Evolutionary conservation across 176 grass and related monocot species (phyloP).

Genomic region (Juncus effusus): DNA sequence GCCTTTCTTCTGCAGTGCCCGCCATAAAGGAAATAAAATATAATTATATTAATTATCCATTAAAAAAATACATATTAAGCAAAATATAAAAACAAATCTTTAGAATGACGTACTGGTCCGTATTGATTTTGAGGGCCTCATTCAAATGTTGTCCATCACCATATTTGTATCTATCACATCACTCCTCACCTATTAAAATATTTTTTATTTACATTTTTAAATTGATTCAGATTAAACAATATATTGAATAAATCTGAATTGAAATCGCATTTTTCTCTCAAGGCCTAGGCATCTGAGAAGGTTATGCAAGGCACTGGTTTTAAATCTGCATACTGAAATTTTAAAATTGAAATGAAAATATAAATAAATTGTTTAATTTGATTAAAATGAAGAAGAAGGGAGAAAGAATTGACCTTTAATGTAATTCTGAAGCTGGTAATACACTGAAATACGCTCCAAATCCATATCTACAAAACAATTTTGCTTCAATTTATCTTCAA

Average conservation of each 20-base stretch:
- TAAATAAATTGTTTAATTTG: neutral
- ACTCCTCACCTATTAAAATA: conserved; percentile 56
- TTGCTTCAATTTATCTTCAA: neutral
- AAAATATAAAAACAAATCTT: neutral
- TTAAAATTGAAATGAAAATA: neutral
- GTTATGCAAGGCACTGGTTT: conserved; percentile 93
- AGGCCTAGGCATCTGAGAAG: conserved; percentile 64
- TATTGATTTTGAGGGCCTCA: conserved; percentile 86
- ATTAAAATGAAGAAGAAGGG: neutral
- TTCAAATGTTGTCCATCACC: conserved; percentile 94
- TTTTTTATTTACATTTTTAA: neutral
- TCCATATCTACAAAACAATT: conserved; percentile 56
- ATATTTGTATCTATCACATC: conserved; percentile 89
- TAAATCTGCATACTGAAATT: conserved; percentile 79
- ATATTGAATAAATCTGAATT: conserved; percentile 30
- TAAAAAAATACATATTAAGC: neutral
- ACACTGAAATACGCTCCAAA: conserved; percentile 94
- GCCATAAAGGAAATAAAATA: conserved; percentile 19
- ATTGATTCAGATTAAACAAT: too few relatives aligned
- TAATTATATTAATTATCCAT: conserved; percentile 8
- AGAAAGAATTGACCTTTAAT: conserved; percentile 52
- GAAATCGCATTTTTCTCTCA: conserved; percentile 91
- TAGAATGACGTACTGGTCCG: conserved; percentile 54
- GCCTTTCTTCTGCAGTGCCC: too few relatives aligned
- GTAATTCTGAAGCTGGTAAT: conserved; percentile 89